Evolutionary conservation across 208 protist genomes (phyloP), one percentile per base, ranked within the genome.

Genomic region (Leishmania arabica): DNA sequence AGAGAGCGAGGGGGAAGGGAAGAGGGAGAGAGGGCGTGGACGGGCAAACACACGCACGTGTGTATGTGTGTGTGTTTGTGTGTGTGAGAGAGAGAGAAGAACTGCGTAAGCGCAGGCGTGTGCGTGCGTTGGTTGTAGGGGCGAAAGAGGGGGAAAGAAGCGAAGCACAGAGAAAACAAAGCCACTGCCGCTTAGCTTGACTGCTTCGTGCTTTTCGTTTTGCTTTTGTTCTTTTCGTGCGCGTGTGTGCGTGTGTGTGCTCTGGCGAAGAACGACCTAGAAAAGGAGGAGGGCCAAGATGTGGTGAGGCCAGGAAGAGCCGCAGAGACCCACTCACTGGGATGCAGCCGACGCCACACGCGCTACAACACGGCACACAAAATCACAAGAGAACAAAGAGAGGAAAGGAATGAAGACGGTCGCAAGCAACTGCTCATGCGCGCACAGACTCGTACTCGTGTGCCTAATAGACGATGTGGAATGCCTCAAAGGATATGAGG

Each of bases 91-190:
- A 40, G 37, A 40, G 37, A 40, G 37, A 40, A 37, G 31, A 40
- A n/a, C 62, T 17, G n/a, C 24, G 27, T 31, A 37, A 13, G 13
- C 66, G 45, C 40, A 6, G 42, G 66, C 21, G 66, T 45, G n/a
- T 45, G 11, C 45, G 37, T 37, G 71, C 11, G 6, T 64, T 31
- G 9, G 24, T 34, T 11, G 45, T 49, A 40, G 11, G 34, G 3
- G 68, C 45, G 34, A 47, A 34, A 45, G 15, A 49, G 51, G n/a
- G n/a, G 75, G 24, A 51, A 15, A 42, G 31, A 79, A 81, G 34
- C 31, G 31, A 11, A 65, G 31, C 47, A 84, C 47, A 84, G n/a
- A 75, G 15, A 77, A 24, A 75, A 42, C 37, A 76, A 81, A 66
- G 78, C 65, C 62, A 71, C 69, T 69, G 31, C 31, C 0, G 4